phyloP scores from a whole-genome alignment of 768 basidiomycete genomes.

The Calvatia gigantea region DNA sequence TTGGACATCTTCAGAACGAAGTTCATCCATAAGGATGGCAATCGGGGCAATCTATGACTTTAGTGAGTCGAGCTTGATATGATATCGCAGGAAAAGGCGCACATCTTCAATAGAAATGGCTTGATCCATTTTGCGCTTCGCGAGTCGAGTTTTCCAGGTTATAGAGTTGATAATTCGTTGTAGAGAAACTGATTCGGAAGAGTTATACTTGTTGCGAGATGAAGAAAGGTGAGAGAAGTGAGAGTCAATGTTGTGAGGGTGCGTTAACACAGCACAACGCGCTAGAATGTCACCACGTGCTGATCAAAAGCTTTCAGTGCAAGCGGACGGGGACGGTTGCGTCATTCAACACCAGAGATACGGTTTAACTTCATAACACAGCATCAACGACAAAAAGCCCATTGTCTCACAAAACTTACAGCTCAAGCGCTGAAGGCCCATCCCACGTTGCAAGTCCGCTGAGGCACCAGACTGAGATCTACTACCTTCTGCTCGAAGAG shows the following conservation, averaged over 20 bases:
- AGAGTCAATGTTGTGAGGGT: neutral
- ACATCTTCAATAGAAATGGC: slow-evolving; percentile 70
- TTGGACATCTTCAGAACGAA: slow-evolving; percentile 96
- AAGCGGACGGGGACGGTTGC: too few species aligned
- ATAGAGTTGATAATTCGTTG: neutral
- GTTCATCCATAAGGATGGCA: slow-evolving; percentile 96
- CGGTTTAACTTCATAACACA: too few species aligned
- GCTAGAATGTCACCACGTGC: slow-evolving; percentile 3
- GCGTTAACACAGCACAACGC: neutral
- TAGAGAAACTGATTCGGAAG: neutral
- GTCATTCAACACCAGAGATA: too few species aligned
- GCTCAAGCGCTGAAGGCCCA: too few species aligned
- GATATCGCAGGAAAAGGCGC: slow-evolving; percentile 24
- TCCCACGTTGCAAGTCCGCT: too few species aligned
- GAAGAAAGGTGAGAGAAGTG: slow-evolving; percentile 6
- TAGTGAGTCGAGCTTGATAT: slow-evolving; percentile 19
- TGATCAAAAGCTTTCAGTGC: neutral
- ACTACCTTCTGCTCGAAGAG: too few species aligned
- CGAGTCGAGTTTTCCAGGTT: slow-evolving; percentile 18
- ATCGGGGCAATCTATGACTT: slow-evolving; percentile 79
- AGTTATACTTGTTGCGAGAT: slow-evolving; percentile 1
- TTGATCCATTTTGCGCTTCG: slow-evolving; percentile 49
- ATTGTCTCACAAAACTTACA: too few species aligned
- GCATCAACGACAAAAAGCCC: too few species aligned
- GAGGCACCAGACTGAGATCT: too few species aligned